Evolutionary conservation across 441 rosid species (phyloP), one percentile per base, ranked within the genome.

Genomic region (Aleurites moluccanus): DNA sequence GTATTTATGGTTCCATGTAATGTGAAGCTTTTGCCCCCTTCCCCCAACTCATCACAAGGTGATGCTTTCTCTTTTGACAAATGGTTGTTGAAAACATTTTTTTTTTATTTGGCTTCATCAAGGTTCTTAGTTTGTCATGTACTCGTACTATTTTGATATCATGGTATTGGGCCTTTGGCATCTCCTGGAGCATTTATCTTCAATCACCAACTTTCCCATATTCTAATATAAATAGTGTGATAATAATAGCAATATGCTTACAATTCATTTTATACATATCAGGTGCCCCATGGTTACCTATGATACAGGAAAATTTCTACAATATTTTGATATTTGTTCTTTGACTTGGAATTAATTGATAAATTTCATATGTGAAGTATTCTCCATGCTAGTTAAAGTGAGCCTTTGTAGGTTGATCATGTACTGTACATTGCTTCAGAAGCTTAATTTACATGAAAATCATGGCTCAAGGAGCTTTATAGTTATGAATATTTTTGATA

Each of bases 1-100:
- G 83, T 86, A 78, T 78, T 80, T 78, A 64, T 77, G 81, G 78
- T 73, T 78, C 44, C 45, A 62, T 86, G 85, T 83, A 81, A 77
- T 78, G 74, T 74, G 84, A 73, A 70, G 74, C 79, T 78, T 64
- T 53, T 68, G 50, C 30, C 72, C 62, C 61, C 50, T 74, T 38
- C n/a, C 25, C 50, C 62, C 52, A 21, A 64, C 38, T 68, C 49
- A 35, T 47, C 23, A 70, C 49, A 66, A 66, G 77, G 57, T 59
- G 63, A 64, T 59, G 55, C 18, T 77, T 74, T n/a, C 53, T 56
- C 73, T 76, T 77, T 59, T n/a, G 35, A 59, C 74, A 67, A 59
- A 28, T 47, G 56, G 42, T 82, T 73, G 60, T 70, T 64, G 62
- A 61, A 57, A 69, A 68, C 45, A 73, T 33, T 55, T 53, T 33